Base-by-base conservation (phyloP, 768 basidiomycete genomes). In the Suillus hirtellus region DNA sequence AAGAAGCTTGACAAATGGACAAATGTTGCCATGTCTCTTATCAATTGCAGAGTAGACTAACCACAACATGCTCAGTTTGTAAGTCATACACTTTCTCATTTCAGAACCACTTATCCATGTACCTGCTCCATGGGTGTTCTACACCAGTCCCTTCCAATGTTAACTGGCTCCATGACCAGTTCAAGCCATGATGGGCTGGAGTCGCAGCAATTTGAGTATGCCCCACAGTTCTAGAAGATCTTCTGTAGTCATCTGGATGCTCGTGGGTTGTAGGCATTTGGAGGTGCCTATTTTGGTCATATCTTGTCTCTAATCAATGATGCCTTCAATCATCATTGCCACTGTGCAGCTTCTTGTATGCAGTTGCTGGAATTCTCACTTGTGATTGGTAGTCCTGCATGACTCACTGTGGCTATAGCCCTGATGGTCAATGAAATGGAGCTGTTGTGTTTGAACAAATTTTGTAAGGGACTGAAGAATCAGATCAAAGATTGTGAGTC, bases 21-120 rank as follows among this genome's bases (percentile, higher is more conserved):
- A 1, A 60, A 71, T 53, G 68, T 75, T 5, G 73, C 72, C 1
- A 68, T 67, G 3, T 73, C 72, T 21, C 19, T 73, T 34, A 73
- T 73, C 62, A 69, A 71, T 61, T 73, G 72, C 40, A 73, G 73
- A 1, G 70, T 73, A 64, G 49, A 56, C 2, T 73, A 75, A 63
- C 66, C n/a, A 73, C 72, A 0, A 27, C 60, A 2, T n/a, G 65
- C 15, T 75, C 73, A 43, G 71, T 73, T 14, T 63, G 72, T 73
- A 53, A 68, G 72, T 73, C n/a, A 14, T 50, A 11, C 14, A 3
- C 24, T 35, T 8, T 42, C 44, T 17, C 10, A 9, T 24, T 4
- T 19, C n/a, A 47, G 17, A 14, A 5, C 15, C 11, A 24, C 31
- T 54, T 60, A 4, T 11, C 61, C 17, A 60, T 65, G 46, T 70